These are phyloP conservation scores for Actinidia chinensis DNA, from an alignment of 179 eudicot species.

Conservation along the genomic window DNA sequence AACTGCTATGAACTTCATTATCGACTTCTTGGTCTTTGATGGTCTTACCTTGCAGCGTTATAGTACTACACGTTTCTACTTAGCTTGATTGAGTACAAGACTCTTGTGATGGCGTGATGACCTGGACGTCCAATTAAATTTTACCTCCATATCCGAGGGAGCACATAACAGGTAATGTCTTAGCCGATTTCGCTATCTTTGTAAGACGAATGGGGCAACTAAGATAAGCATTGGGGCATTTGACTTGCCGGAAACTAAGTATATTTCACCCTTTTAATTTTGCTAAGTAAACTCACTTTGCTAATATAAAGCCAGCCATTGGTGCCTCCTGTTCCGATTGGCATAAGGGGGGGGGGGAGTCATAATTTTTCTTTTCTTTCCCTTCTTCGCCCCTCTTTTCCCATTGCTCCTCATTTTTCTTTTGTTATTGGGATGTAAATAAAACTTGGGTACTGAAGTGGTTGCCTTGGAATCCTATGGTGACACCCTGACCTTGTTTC, in stretches of 20 bases:
- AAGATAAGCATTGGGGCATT: not conserved
- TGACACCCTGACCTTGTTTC: constrained; percentile 9
- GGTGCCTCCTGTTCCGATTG: not conserved
- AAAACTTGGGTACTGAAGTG: not conserved
- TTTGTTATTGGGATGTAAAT: no score
- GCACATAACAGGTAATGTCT: constrained; percentile 76
- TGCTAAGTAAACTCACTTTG: not conserved
- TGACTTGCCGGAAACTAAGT: not conserved
- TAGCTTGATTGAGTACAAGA: constrained; percentile 87
- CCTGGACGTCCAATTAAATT: constrained; percentile 64
- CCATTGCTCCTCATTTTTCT: not conserved
- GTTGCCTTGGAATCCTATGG: not conserved
- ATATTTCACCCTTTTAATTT: not conserved
- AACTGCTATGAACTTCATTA: no score
- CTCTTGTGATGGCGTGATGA: constrained; percentile 98
- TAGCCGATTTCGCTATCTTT: not conserved
- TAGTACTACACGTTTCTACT: constrained; percentile 88
- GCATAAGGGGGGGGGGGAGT: not conserved
- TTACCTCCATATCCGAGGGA: constrained; percentile 88
- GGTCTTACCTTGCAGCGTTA: constrained; percentile 76
- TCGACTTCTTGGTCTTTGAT: no score
- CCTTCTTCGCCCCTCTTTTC: not conserved
- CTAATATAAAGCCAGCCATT: not conserved
- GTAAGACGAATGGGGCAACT: not conserved
- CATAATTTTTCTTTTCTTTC: not conserved